phyloP scores from a whole-genome alignment of 129 eudicot genomes.

The Flaveria bidentis region DNA sequence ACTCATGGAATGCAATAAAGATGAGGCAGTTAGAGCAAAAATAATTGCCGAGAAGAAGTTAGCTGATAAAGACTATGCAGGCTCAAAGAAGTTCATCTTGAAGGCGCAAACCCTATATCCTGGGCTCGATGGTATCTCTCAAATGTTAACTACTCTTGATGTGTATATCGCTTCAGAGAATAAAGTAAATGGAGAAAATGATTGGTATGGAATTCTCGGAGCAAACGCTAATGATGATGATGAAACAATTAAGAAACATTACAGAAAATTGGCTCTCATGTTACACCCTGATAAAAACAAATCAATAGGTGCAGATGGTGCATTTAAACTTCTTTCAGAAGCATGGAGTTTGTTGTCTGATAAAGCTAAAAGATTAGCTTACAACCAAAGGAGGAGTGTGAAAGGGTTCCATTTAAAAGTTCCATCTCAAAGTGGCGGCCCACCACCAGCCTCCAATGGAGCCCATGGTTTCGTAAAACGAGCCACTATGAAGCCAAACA shows the following conservation, averaged over 20 bases:
- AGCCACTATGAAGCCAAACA: constrained; percentile 40
- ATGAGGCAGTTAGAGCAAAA: constrained; percentile 81
- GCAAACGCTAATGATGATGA: constrained; percentile 60
- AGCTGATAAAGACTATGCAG: constrained; percentile 56
- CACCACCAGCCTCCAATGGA: constrained; percentile 54
- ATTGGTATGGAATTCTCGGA: constrained; percentile 79
- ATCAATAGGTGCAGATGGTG: constrained; percentile 63
- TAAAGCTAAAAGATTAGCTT: constrained; percentile 57
- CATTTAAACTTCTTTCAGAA: constrained; percentile 48
- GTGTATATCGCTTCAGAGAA: constrained; percentile 68
- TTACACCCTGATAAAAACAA: constrained; percentile 93
- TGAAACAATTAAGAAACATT: constrained; percentile 58
- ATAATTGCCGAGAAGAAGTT: constrained; percentile 70
- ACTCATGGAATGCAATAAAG: constrained; percentile 93
- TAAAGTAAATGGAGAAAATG: constrained; percentile 64
- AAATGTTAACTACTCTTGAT: constrained; percentile 58
- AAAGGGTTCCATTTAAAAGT: constrained; percentile 44
- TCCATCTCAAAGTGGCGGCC: constrained; percentile 45
- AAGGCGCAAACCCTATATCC: constrained; percentile 76
- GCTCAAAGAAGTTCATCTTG: constrained; percentile 67
- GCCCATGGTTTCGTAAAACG: constrained; percentile 35
- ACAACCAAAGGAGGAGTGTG: constrained; percentile 57
- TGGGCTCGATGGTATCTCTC: constrained; percentile 69
- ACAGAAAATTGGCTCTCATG: constrained; percentile 65
- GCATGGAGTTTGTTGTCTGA: constrained; percentile 80